Conservation (phyloP, 345 rosid species). For the Arabis hirsuta region DNA sequence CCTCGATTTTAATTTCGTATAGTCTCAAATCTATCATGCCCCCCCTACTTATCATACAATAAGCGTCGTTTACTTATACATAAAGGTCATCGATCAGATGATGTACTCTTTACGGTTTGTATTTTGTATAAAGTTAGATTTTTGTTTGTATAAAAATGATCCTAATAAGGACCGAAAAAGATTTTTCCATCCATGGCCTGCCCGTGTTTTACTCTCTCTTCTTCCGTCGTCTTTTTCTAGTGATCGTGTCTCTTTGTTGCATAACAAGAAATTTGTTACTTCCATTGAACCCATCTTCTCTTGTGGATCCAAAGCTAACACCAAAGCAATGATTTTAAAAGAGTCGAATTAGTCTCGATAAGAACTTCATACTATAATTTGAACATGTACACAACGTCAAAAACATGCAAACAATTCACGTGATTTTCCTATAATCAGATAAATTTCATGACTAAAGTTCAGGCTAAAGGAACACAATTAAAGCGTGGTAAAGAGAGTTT, state of each 20-base stretch:
- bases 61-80: no score
- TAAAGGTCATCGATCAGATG: no score
- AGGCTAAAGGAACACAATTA: not conserved
- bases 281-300: conserved; percentile 36
- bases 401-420: not conserved
- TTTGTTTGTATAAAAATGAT: not conserved
- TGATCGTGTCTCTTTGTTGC: conserved; percentile 10
- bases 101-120: no score
- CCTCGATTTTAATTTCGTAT: no score
- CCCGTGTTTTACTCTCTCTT: conserved; percentile 18
- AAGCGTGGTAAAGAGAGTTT: not conserved
- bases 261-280: conserved; percentile 24
- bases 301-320: conserved; percentile 29
- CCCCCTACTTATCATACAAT: no score
- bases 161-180: conserved; percentile 16
- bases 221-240: not conserved
- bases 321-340: conserved; percentile 11
- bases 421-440: not conserved
- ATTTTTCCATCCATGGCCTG: conserved; percentile 31
- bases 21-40: no score
- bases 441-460: not conserved
- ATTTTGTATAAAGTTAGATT: not conserved
- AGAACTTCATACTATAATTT: not conserved
- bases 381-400: not conserved
- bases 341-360: not conserved